Evolutionary conservation across 2,329 filamentous ascomycete genomes (phyloP).

Genomic region (Acephala macrosclerotiorum): DNA sequence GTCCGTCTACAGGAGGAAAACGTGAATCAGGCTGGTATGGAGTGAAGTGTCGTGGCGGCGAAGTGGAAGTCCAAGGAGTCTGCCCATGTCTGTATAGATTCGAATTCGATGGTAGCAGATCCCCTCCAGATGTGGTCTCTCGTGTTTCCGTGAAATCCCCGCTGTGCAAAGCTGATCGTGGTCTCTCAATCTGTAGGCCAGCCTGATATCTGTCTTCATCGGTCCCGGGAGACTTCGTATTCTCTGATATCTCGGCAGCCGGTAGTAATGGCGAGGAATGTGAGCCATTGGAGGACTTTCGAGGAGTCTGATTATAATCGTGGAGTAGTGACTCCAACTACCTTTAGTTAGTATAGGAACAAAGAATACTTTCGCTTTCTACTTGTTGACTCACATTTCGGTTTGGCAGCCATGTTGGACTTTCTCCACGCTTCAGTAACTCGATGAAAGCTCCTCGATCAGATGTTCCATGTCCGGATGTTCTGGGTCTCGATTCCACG

Average conservation of each 20-base stretch:
- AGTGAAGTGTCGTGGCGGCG: constrained; percentile 60
- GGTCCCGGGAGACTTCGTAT: constrained; percentile 42
- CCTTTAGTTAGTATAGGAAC: constrained; percentile 14
- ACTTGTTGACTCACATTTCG: constrained; percentile 57
- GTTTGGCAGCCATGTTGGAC: constrained; percentile 75
- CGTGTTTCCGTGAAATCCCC: constrained; percentile 65
- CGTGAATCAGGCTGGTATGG: constrained; percentile 53
- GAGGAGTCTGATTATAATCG: constrained; percentile 38
- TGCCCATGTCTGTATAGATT: constrained; percentile 29
- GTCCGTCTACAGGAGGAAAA: constrained; percentile 35
- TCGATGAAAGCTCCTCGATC: constrained; percentile 84
- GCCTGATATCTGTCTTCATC: constrained; percentile 56
- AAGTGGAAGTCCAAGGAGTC: constrained; percentile 59
- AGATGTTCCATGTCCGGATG: constrained; percentile 42
- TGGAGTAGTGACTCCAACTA: constrained; percentile 42
- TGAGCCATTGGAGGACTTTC: constrained; percentile 31
- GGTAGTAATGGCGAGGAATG: constrained; percentile 44
- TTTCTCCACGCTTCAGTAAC: constrained; percentile 80
- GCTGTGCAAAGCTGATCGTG: constrained; percentile 76
- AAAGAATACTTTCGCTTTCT: background rate
- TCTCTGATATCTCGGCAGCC: constrained; percentile 45
- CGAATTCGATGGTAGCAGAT: constrained; percentile 23
- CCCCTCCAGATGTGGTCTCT: constrained; percentile 21
- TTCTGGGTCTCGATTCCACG: constrained; percentile 31
- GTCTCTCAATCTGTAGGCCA: constrained; percentile 76